Conservation (phyloP, 345 rosid species). For the Eucalyptus cloeziana region DNA sequence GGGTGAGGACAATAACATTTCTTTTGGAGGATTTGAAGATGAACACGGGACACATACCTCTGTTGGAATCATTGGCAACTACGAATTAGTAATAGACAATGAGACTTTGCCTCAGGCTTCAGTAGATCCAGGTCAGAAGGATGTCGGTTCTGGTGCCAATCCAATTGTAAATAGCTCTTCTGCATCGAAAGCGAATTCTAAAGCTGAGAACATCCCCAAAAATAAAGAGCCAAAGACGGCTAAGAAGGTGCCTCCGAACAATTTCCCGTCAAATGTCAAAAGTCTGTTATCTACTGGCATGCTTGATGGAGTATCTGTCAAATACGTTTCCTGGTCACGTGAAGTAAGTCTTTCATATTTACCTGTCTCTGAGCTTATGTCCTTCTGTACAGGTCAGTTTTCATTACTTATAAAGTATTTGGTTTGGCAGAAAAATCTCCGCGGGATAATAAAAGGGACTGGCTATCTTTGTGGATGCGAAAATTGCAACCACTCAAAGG, state of each 20-base stretch:
- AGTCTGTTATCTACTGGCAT: constrained; percentile 63
- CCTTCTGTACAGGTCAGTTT: not conserved
- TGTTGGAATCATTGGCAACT: constrained; percentile 17
- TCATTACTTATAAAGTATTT: not conserved
- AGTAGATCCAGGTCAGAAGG: constrained; percentile 11
- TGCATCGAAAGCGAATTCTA: constrained; percentile 1
- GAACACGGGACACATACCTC: constrained; percentile 27
- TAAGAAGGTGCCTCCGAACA: constrained; percentile 35
- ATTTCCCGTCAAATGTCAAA: constrained; percentile 60
- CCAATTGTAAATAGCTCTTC: constrained; percentile 8
- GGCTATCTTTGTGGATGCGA: constrained; percentile 51
- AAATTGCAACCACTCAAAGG: constrained; percentile 41
- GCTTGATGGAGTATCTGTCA: constrained; percentile 54
- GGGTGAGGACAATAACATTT: constrained; percentile 21
- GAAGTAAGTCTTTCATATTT: constrained; percentile 22
- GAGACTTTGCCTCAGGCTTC: constrained; percentile 19
- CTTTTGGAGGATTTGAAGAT: constrained; percentile 25
- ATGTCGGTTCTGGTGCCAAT: constrained; percentile 5
- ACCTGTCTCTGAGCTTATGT: not conserved
- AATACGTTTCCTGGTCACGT: constrained; percentile 57
- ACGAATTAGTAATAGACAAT: constrained; percentile 16
- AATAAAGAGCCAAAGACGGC: constrained; percentile 26
- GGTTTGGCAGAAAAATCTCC: constrained; percentile 30
- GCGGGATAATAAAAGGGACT: constrained; percentile 34
- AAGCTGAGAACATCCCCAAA: constrained; percentile 4